These are phyloP conservation scores for Nigrospora osmanthi DNA, from an alignment of 2,329 filamentous ascomycete genomes.

Conservation along the genomic window DNA sequence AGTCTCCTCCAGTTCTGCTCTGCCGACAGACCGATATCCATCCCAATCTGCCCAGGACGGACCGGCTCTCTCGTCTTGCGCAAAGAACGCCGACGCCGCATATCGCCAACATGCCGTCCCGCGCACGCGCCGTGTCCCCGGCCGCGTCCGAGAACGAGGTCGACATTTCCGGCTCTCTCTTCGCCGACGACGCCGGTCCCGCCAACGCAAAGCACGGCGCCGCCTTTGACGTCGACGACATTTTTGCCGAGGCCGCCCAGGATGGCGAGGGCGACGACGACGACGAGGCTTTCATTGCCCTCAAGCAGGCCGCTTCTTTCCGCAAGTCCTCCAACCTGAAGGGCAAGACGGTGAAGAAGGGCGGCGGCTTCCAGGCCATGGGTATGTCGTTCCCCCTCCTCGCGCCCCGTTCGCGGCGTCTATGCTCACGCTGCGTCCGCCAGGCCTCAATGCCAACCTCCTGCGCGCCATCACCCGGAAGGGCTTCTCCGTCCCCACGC, in stretches of 20 bases:
- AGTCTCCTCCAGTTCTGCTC: neutral
- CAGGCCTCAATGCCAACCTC: conserved; percentile 70
- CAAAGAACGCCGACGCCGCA: no score
- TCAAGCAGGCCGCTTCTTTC: conserved; percentile 79
- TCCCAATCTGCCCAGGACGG: no score
- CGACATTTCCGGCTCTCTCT: conserved; percentile 77
- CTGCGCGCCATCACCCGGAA: conserved; percentile 89
- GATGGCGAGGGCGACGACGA: conserved; percentile 38
- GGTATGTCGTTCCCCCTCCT: conserved; percentile 33
- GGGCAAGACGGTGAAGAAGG: conserved; percentile 83
- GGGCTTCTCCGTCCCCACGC: conserved; percentile 92
- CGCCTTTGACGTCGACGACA: conserved; percentile 50
- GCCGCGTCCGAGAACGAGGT: conserved; percentile 82
- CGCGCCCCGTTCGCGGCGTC: conserved; percentile 1
- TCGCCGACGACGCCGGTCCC: conserved; percentile 51
- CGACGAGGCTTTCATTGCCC: conserved; percentile 87
- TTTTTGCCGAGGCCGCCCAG: conserved; percentile 45
- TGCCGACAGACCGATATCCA: neutral
- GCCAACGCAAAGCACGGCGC: conserved; percentile 27
- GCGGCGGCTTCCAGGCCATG: conserved; percentile 96
- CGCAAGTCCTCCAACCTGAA: conserved; percentile 77
- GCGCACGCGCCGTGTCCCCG: conserved; percentile 64
- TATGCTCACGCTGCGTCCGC: neutral
- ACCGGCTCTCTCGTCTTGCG: no score
- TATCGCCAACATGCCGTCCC: conserved; percentile 48